These are phyloP conservation scores for Ziziphus jujuba DNA, from an alignment of 306 rosid species.

Conservation along the genomic window DNA sequence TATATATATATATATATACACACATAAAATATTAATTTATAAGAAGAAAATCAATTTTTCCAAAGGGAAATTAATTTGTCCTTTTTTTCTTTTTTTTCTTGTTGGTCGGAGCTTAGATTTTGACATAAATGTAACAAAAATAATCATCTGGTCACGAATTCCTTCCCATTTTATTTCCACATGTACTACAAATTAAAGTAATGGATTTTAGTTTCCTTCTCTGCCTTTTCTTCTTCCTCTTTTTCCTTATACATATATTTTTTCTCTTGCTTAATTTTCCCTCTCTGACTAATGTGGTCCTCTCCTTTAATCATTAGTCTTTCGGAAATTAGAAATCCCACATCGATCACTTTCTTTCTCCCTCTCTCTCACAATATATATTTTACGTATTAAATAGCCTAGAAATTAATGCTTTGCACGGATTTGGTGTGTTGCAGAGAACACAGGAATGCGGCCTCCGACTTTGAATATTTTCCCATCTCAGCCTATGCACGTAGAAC, in stretches of 20 bases:
- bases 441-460: constrained; percentile 82
- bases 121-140: constrained; percentile 53
- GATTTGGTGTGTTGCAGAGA: constrained; percentile 43
- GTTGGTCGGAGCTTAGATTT: constrained; percentile 37
- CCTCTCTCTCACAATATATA: not conserved
- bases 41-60: constrained; percentile 2
- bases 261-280: constrained; percentile 2
- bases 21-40: not conserved
- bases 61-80: not conserved
- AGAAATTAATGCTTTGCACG: constrained; percentile 5
- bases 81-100: constrained; percentile 13
- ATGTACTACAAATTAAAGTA: constrained; percentile 23
- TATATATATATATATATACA: too few species aligned
- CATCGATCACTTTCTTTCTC: not conserved
- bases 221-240: constrained; percentile 12
- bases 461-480: constrained; percentile 98
- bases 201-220: constrained; percentile 16
- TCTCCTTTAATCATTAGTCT: constrained; percentile 30
- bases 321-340: not conserved
- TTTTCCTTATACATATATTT: constrained; percentile 19
- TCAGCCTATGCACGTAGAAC: constrained; percentile 87
- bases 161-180: constrained; percentile 29
- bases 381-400: constrained; percentile 4
- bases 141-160: constrained; percentile 33
- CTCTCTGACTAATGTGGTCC: constrained; percentile 5